These are phyloP conservation scores for Apiotrichum domesticum DNA, from an alignment of 1,284 basidiomycete species.

Conservation along the genomic window DNA sequence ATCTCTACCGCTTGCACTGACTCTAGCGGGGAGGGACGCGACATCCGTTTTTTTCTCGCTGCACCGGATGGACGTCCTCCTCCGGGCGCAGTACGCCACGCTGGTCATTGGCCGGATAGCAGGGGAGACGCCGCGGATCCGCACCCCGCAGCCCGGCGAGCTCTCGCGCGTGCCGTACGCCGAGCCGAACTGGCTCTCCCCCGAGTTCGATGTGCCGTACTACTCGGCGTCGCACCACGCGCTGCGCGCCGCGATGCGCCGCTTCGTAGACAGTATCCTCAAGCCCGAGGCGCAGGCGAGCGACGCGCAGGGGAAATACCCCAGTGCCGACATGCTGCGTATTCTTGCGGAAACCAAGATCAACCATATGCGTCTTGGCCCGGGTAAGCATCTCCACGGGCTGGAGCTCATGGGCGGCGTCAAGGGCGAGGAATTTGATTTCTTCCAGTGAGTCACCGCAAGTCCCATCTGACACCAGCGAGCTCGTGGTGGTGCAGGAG, in stretches of 20 bases:
- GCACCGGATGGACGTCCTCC: conserved; percentile 71
- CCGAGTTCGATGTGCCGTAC: conserved; percentile 75
- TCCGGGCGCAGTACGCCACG: conserved; percentile 63
- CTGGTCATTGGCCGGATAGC: conserved; percentile 64
- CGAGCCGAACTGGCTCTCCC: conserved; percentile 75
- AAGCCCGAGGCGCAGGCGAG: conserved; percentile 54
- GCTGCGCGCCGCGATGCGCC: conserved; percentile 48
- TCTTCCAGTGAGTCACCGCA: conserved; percentile 50
- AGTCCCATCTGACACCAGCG: conserved; percentile 39
- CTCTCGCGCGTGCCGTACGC: conserved; percentile 65
- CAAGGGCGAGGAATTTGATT: conserved; percentile 79
- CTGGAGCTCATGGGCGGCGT: conserved; percentile 75
- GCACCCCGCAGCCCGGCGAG: conserved; percentile 55
- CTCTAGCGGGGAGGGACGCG: conserved; percentile 67
- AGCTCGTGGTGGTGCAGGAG: conserved; percentile 85
- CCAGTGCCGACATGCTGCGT: conserved; percentile 41
- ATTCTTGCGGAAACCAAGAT: conserved; percentile 58
- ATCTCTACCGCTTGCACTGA: too few species aligned
- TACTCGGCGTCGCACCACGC: conserved; percentile 59
- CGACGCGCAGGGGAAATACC: conserved; percentile 70
- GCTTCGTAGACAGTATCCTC: conserved; percentile 55
- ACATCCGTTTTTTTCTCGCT: conserved; percentile 79
- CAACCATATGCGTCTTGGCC: conserved; percentile 84
- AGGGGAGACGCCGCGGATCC: conserved; percentile 57
- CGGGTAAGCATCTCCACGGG: conserved; percentile 70